Base-by-base conservation (phyloP, 2,329 filamentous ascomycete genomes). In the Pseudogymnoascus sp. region DNA sequence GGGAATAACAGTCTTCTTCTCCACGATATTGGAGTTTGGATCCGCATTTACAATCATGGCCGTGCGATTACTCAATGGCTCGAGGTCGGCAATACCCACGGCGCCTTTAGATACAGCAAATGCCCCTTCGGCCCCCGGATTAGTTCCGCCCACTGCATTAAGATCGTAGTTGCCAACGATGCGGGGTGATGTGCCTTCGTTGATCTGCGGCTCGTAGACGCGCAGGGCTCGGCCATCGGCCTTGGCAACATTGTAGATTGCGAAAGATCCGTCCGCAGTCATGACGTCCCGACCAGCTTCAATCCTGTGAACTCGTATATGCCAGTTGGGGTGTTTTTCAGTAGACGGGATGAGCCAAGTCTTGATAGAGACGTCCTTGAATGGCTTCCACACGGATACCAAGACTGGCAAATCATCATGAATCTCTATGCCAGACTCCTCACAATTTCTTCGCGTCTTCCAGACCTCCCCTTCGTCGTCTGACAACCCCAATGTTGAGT, bases 401-500 rank as follows among this genome's bases (percentile, higher is more conserved):
- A 93, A 77, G 1, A 90, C 82, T 0, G 87, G 83, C 8, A 70
- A 68, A 19, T 74, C 78, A 16, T 81, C 80, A 14, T 82, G 79
- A 13, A 79, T 75, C 68, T 88, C 82, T 63, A 92, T 81, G 0
- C 78, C 78, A 0, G 86, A 82, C 68, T 88, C 83, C 53, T 86
- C 79, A n/a, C 84, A 87, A 24, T 86, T 77, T 35, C 88, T 78
- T n/a, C 89, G 80, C 63, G 89, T 85, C 74, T 91, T 90, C 90
- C 90, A 93, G 67, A 86, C 84, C 74, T 92, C 89, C 37, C 89
- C 89, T 19, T 82, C 86, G 72, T 92, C 89, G 68, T 91, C 88
- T 1, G 88, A 91, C 2, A 93, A 76, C 0, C 89, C 89, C 2
- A 93, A 81, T 69, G 90, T 87, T 4, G 86, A 90, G 63, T 90